A percentile compares a stretch with the other conserved stretches of the same genome.
Conservation (phyloP, 306 rosid species). For the Acmispon strigosus region DNA sequence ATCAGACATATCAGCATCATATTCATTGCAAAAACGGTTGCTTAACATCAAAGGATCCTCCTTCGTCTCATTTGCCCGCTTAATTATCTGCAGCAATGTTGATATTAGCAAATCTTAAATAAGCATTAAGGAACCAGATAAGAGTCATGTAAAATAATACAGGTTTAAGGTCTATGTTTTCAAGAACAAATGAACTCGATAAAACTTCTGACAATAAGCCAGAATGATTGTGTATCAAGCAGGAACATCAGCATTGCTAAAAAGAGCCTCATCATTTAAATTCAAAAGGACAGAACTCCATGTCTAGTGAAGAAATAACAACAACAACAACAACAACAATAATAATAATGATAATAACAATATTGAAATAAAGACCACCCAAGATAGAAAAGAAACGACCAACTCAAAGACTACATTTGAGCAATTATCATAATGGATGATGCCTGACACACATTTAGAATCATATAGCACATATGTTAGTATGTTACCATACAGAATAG, state of each 20-base stretch:
- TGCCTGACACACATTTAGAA: neutral
- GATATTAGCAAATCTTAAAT: slow-evolving; percentile 23
- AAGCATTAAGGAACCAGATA: slow-evolving; percentile 15
- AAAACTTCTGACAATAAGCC: neutral
- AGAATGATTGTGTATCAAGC: neutral
- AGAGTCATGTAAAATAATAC: neutral
- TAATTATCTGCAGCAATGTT: slow-evolving; percentile 65
- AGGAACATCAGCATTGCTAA: neutral
- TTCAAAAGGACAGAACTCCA: neutral
- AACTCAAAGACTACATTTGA: slow-evolving; percentile 12
- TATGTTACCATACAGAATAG: neutral
- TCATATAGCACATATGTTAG: neutral
- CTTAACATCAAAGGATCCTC: slow-evolving; percentile 77
- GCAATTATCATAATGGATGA: neutral
- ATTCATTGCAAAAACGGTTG: slow-evolving; percentile 73
- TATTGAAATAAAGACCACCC: neutral
- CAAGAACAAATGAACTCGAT: slow-evolving; percentile 4
- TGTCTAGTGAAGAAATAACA: neutral
- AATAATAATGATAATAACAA: no score
- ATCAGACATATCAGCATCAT: slow-evolving; percentile 62
- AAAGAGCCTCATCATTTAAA: neutral
- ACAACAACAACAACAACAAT: neutral
- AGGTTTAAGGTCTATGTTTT: neutral
- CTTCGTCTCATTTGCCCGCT: slow-evolving; percentile 71
- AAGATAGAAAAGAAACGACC: neutral